Base-by-base conservation (phyloP, 225 moss, liverwort and hornwort genomes). In the Polytrichum formosum region DNA sequence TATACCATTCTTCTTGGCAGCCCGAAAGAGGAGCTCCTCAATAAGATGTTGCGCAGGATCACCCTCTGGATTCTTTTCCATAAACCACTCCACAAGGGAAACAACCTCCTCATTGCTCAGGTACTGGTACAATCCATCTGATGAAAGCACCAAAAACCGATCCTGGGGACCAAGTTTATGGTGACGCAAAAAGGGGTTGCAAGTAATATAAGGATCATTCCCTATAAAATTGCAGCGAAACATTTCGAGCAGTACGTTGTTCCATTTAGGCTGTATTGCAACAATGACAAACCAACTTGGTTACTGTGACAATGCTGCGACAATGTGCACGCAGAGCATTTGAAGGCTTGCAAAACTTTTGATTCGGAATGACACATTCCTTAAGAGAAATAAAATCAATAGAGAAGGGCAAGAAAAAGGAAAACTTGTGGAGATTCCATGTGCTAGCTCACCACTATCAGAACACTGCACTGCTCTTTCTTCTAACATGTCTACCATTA, bases 1-100 rank as follows among this genome's bases (percentile, higher is more conserved):
- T 1, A 18, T 85, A 97, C 97, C 97, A 78, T 92, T 94, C 79
- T 90, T 92, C 78, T 98, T 94, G 71, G 97, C 97, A 86, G 97
- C 97, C 55, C 97, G 91, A 80, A 94, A 94, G 20, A 98, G 84
- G 61, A 98, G 81, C 86, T 94, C 92, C 82, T 98, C 97, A 75
- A 98, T 91, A 17, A 98, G 92, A 75, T 94, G 97, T 75, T 98
- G 97, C 4, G 97, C 97, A 33, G 97, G 97, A 74, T 98, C 97
- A 78, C 97, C 97, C 72, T 98, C 97, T 74, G 97, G 97, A 69
- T 86, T 90, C 75, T 87, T 87, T 86, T 94, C 92, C 92, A 98
- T 91, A 68, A 98, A 98, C 83, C 89, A 88, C 64, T 98, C 94
- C 74, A 98, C 94, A 77, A 91, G 92, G 53, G 97, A 92, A 19